Conservation (phyloP, 371 early-diverging fungal species). For the Dipsacomyces acuminosporus region DNA sequence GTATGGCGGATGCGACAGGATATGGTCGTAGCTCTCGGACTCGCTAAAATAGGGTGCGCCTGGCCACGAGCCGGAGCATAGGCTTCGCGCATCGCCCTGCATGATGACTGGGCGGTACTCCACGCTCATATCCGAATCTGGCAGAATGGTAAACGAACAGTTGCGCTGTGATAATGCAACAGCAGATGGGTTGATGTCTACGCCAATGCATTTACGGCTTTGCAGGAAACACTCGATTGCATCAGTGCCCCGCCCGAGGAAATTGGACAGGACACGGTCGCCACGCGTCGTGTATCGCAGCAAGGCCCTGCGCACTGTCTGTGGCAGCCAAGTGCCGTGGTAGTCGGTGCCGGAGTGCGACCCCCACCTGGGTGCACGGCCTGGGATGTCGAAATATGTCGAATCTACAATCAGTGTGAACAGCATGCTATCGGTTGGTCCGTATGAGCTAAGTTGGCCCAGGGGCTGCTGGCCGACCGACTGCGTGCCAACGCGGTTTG, state of each 20-base stretch:
- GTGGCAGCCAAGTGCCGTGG: conserved; percentile 94
- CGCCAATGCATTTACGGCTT: conserved; percentile 72
- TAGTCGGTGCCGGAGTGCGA: conserved; percentile 89
- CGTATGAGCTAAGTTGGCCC: conserved; percentile 50
- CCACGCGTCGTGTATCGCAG: conserved; percentile 68
- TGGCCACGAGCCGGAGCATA: conserved; percentile 25
- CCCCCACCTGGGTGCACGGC: conserved; percentile 87
- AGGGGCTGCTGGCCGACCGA: conserved; percentile 41
- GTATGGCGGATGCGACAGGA: conserved; percentile 90
- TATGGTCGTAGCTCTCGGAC: conserved; percentile 73
- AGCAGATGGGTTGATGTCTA: conserved; percentile 88
- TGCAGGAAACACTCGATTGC: conserved; percentile 86
- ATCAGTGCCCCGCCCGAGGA: conserved; percentile 88
- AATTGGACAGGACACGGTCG: conserved; percentile 82
- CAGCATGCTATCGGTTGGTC: conserved; percentile 71
- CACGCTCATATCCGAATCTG: conserved; percentile 57
- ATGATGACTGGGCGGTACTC: conserved; percentile 78
- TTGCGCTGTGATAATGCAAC: conserved; percentile 79
- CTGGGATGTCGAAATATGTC: conserved; percentile 85
- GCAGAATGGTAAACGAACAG: conserved; percentile 76
- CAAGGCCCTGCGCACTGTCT: conserved; percentile 79
- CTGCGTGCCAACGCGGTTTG: conserved; percentile 9
- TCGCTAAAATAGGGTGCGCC: conserved; percentile 51
- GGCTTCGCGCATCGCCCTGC: conserved; percentile 54
- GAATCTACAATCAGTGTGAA: conserved; percentile 74